Percentiles rank a stretch among this genome's conserved stretches.
Conservation (phyloP, 1,284 basidiomycete species). For the Sporisorium sorghi region DNA sequence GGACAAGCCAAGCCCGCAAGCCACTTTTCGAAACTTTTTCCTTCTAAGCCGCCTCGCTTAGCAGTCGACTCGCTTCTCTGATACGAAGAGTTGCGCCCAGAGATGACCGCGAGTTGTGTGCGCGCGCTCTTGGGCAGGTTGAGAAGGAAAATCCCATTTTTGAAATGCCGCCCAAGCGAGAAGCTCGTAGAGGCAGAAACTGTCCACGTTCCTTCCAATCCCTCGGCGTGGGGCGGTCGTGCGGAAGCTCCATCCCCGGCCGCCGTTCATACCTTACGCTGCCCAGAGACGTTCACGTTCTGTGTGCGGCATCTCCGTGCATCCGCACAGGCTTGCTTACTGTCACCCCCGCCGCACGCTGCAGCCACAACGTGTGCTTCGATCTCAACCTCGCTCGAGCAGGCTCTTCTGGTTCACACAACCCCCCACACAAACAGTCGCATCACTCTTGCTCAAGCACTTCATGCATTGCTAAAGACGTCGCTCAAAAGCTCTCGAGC, state of each 20-base stretch:
- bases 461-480: neutral
- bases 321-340: neutral
- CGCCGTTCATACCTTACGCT: too few species aligned
- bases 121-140: neutral
- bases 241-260: neutral
- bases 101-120: neutral
- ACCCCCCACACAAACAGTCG: neutral
- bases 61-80: neutral
- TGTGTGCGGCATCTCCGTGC: neutral
- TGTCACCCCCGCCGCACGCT: too few species aligned
- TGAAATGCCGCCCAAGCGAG: too few species aligned
- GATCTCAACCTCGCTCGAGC: too few species aligned
- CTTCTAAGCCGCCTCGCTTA: neutral
- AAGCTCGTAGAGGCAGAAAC: neutral
- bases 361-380: neutral
- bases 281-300: slow-evolving; percentile 2
- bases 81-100: neutral
- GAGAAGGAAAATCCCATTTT: neutral
- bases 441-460: neutral
- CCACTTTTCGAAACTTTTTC: neutral
- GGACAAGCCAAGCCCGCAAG: slow-evolving; percentile 9
- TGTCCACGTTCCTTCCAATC: neutral
- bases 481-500: slow-evolving; percentile 70
- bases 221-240: neutral
- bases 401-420: neutral